Evolutionary conservation across 192 early-diverging fungal species (phyloP).

Genomic region (Powellomyces hirtus): DNA sequence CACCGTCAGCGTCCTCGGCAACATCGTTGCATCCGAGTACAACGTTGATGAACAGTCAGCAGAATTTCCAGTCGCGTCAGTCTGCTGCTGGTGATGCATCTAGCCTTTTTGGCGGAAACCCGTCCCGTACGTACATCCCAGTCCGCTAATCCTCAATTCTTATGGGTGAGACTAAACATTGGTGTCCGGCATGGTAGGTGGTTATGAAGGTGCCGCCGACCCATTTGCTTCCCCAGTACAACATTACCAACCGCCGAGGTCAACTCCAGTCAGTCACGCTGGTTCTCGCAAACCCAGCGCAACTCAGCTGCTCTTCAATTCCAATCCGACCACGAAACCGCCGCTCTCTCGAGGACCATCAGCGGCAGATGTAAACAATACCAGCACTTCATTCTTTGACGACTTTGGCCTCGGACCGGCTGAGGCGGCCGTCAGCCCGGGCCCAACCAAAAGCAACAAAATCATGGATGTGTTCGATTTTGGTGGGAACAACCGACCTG

Average conservation of each 20-base stretch:
- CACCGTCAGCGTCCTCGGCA: not conserved
- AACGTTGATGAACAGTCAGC: not conserved
- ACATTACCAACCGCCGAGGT: not conserved
- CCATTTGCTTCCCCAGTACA: not conserved
- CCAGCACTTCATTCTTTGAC: not conserved
- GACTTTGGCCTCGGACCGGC: conserved; percentile 3
- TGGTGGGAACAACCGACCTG: too few relatives aligned
- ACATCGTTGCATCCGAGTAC: not conserved
- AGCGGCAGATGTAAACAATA: conserved; percentile 3
- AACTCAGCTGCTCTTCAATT: too few relatives aligned
- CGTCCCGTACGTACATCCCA: not conserved
- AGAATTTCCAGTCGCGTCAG: too few relatives aligned
- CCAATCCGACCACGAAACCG: not conserved
- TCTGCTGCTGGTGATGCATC: too few relatives aligned
- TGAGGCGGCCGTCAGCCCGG: not conserved
- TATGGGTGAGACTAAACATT: too few relatives aligned
- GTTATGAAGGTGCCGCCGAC: too few relatives aligned
- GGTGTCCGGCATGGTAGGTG: too few relatives aligned
- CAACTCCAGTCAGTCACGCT: not conserved
- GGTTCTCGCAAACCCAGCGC: too few relatives aligned
- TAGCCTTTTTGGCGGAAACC: not conserved
- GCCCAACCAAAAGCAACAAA: not conserved
- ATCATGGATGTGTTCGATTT: conserved; percentile 8
- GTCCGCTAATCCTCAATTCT: not conserved
- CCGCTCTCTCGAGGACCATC: not conserved